phyloP scores from a whole-genome alignment of 768 basidiomycete genomes.

The Lactarius psammicola region DNA sequence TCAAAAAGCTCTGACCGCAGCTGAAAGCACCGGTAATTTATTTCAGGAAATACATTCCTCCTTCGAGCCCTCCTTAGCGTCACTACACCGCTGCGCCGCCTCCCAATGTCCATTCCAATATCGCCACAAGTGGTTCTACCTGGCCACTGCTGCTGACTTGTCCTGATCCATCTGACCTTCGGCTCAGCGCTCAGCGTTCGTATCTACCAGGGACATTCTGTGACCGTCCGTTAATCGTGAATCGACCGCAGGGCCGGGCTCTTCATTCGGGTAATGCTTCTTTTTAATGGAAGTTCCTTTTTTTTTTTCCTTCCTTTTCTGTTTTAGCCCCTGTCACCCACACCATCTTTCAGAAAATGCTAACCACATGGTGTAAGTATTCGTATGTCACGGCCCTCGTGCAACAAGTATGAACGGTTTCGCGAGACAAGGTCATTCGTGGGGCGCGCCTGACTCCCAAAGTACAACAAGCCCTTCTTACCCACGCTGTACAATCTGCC shows the following conservation, averaged over 20 bases:
- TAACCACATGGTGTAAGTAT: too few species aligned
- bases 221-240: background rate
- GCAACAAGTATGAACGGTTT: too few species aligned
- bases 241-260: background rate
- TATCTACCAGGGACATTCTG: background rate
- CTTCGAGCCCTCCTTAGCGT: background rate
- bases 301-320: background rate
- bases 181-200: background rate
- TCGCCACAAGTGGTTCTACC: too few species aligned
- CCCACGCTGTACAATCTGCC: slow-evolving; percentile 50
- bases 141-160: too few species aligned
- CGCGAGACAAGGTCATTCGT: too few species aligned
- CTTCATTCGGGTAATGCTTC: background rate
- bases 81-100: too few species aligned
- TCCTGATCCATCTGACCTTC: too few species aligned
- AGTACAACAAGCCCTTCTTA: slow-evolving; percentile 10
- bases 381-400: too few species aligned
- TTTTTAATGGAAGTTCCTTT: background rate
- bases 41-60: background rate
- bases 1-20: background rate
- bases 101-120: too few species aligned
- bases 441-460: too few species aligned
- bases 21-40: background rate
- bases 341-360: too few species aligned
- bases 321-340: too few species aligned